Evolutionary conservation across 1,284 basidiomycete genomes (phyloP).

Genomic region (Schizopora paradoxa): DNA sequence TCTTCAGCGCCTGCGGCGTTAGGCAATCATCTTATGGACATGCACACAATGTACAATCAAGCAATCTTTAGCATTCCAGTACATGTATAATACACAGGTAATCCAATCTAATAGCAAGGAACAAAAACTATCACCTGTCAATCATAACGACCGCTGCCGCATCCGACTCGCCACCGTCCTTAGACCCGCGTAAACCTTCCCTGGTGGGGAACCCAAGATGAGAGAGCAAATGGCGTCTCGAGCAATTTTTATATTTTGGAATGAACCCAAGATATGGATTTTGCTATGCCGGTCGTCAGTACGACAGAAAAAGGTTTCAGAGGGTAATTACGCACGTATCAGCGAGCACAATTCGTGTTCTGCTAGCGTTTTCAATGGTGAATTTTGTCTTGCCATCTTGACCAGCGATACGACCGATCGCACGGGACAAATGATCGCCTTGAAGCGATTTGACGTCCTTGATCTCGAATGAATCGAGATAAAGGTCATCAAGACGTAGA

Average conservation of each 20-base stretch:
- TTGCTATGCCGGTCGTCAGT: slow-evolving; percentile 50
- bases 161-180: slow-evolving; percentile 89
- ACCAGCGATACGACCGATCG: slow-evolving; percentile 96
- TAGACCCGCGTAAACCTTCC: slow-evolving; percentile 91
- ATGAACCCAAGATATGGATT: slow-evolving; percentile 92
- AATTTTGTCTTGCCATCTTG: slow-evolving; percentile 98
- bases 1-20: background rate
- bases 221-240: slow-evolving; percentile 93
- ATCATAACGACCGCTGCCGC: slow-evolving; percentile 78
- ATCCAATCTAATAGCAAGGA: background rate
- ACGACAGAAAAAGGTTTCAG: slow-evolving; percentile 3
- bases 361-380: slow-evolving; percentile 94
- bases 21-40: background rate
- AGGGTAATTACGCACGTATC: slow-evolving; percentile 68
- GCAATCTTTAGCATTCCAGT: background rate
- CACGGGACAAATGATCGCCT: slow-evolving; percentile 93
- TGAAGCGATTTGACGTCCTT: slow-evolving; percentile 98
- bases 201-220: slow-evolving; percentile 93
- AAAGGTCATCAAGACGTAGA: slow-evolving; percentile 91
- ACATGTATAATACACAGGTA: background rate
- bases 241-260: slow-evolving; percentile 96
- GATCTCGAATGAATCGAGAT: slow-evolving; percentile 97
- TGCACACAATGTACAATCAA: too few species aligned
- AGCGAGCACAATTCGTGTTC: slow-evolving; percentile 94
- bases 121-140: slow-evolving; percentile 17